Base-by-base conservation (phyloP, 2,329 filamentous ascomycete genomes). In the Claviceps cyperi region DNA sequence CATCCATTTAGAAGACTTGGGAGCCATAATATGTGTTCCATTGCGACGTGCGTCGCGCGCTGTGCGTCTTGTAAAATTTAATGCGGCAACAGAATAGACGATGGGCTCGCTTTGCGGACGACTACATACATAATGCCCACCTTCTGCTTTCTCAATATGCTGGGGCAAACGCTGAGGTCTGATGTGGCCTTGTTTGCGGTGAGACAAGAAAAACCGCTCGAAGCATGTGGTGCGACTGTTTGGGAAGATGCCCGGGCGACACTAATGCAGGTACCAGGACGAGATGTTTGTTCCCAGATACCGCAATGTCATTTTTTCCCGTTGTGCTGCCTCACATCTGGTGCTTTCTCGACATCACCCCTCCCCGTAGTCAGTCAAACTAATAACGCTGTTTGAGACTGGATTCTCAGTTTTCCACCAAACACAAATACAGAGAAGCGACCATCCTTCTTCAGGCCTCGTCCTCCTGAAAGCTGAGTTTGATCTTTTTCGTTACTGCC, bases 401-500 rank as follows among this genome's bases (percentile, higher is more conserved):
- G 6, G 28, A n/a, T 15, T 17, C 22, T n/a, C 13, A 17, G n/a
- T 28, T 41, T 19, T 48, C 24, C 38, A 14, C 6, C 8, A 2
- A 47, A 24, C 24, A 38, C 6, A 4, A 17, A 38, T 41, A 43
- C 8, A 32, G 19, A 13, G 6, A 17, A 48, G 24, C n/a, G 13
- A 5, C 35, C 61, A 8, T 14, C 9, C 4, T 50, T 69, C 65
- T 36, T 79, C 76, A 17, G 28, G 19, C 40, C 4, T 22, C 40
- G 7, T 81, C 78, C 51, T 82, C 75, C 24, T 77, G 77, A 60
- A 84, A 84, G 63, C 80, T 84, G 44, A 84, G 67, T 66, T 83
- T 83, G 52, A 84, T 77, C 67, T 82, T 83, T 64, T 78, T 78
- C 40, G 40, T 9, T 3, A 69, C 66, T 4, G 69, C 66, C 63